Percentiles rank a stretch among this genome's conserved stretches.
Conservation (phyloP, 1,139 yeast genomes). For the Blastobotrys aristatus region DNA sequence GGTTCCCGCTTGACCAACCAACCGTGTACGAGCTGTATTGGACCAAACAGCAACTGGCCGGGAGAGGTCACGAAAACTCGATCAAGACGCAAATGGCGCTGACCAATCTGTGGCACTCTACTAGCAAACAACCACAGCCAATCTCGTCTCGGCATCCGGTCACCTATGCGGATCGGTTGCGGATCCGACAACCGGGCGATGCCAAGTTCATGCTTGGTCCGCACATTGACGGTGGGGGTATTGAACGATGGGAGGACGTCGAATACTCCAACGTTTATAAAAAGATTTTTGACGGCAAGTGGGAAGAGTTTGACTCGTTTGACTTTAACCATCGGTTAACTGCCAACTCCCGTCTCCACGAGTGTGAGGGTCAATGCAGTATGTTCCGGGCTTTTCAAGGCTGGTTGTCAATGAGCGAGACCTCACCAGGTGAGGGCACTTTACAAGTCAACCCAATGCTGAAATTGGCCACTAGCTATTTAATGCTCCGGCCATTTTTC, state of each 20-base stretch:
- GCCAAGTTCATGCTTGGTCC: slow-evolving; percentile 37
- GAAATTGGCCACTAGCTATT: slow-evolving; percentile 39
- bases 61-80: slow-evolving; percentile 42
- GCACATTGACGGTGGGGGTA: slow-evolving; percentile 45
- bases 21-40: slow-evolving; percentile 40
- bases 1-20: slow-evolving; percentile 33
- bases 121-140: slow-evolving; percentile 16
- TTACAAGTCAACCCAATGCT: slow-evolving; percentile 40
- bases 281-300: slow-evolving; percentile 39
- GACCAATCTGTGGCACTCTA: slow-evolving; percentile 35
- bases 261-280: slow-evolving; percentile 40
- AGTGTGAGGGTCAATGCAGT: slow-evolving; percentile 37
- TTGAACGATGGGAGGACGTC: slow-evolving; percentile 46
- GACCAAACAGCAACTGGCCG: slow-evolving; percentile 42
- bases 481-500: slow-evolving; percentile 45
- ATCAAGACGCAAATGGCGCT: slow-evolving; percentile 33
- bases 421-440: slow-evolving; percentile 44
- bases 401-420: slow-evolving; percentile 42
- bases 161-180: slow-evolving; percentile 53
- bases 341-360: slow-evolving; percentile 39
- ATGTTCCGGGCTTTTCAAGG: slow-evolving; percentile 47
- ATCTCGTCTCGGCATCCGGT: slow-evolving; percentile 35
- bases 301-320: slow-evolving; percentile 47
- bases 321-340: slow-evolving; percentile 38
- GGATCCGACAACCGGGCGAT: slow-evolving; percentile 44